These are phyloP conservation scores for Cyclotella sp. DNA, from an alignment of 108 stramenopile genomes.

Conservation along the genomic window DNA sequence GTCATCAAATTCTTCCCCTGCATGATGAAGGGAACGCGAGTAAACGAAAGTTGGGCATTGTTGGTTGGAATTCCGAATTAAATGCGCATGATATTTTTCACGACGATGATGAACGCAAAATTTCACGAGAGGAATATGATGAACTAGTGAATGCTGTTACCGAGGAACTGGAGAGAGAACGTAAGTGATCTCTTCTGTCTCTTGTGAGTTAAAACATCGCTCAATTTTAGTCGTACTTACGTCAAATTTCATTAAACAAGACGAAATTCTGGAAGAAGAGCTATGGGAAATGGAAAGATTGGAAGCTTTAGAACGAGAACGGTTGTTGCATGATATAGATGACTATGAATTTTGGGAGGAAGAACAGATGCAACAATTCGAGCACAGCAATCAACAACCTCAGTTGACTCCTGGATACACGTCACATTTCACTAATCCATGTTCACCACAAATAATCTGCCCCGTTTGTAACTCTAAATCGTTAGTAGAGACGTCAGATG, in stretches of 20 bases:
- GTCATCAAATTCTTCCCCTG: constrained; percentile 1
- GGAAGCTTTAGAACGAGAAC: constrained; percentile 30
- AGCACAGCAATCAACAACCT: constrained; percentile 14
- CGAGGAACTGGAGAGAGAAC: constrained; percentile 13
- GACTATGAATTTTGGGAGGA: constrained; percentile 29
- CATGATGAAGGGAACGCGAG: constrained; percentile 5
- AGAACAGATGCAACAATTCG: constrained; percentile 22
- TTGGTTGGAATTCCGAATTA: not conserved
- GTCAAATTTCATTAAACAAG: constrained; percentile 1
- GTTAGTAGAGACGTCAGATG: constrained; percentile 32
- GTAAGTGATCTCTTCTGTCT: not conserved
- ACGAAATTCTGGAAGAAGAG: constrained; percentile 29
- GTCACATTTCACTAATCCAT: constrained; percentile 23
- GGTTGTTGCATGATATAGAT: constrained; percentile 25
- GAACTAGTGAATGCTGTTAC: constrained; percentile 14
- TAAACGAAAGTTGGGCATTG: constrained; percentile 1
- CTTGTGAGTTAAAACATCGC: not conserved
- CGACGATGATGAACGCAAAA: constrained; percentile 4
- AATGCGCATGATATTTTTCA: not conserved
- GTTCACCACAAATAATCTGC: constrained; percentile 25
- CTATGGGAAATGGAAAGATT: constrained; percentile 30
- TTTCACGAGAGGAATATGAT: constrained; percentile 10
- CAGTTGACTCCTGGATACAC: constrained; percentile 11
- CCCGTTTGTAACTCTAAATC: constrained; percentile 39
- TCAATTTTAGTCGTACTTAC: not conserved